These are phyloP conservation scores for Fulvia fulva DNA, from an alignment of 2,329 filamentous ascomycete species.

Conservation along the genomic window DNA sequence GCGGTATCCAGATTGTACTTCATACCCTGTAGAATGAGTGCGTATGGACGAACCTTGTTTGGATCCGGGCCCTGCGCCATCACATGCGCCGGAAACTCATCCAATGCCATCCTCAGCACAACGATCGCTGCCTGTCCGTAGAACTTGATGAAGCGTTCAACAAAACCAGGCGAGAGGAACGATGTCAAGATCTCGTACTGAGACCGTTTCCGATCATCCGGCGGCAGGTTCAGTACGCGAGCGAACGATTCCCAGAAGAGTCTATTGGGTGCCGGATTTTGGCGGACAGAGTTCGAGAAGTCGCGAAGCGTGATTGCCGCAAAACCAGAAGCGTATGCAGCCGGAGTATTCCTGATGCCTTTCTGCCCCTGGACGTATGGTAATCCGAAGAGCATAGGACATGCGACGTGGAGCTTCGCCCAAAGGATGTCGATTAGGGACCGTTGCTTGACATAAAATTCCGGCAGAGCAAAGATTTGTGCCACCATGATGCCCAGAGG, in stretches of 20 bases:
- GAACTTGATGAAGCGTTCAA: slow-evolving; percentile 71
- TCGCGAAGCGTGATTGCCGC: slow-evolving; percentile 78
- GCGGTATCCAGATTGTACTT: not conserved
- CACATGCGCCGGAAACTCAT: slow-evolving; percentile 11
- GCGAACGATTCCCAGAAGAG: slow-evolving; percentile 81
- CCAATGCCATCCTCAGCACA: slow-evolving; percentile 51
- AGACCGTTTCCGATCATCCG: slow-evolving; percentile 46
- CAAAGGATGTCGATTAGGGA: slow-evolving; percentile 80
- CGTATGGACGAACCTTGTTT: not conserved
- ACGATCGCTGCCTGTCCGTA: slow-evolving; percentile 75
- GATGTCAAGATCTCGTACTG: slow-evolving; percentile 50
- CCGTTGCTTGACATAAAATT: slow-evolving; percentile 58
- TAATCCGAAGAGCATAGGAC: slow-evolving; percentile 76
- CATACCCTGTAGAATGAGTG: not conserved
- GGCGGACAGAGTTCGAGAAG: slow-evolving; percentile 64
- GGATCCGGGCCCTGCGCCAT: not conserved
- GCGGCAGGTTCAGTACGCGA: slow-evolving; percentile 70
- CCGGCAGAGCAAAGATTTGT: slow-evolving; percentile 66
- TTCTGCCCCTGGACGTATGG: slow-evolving; percentile 53
- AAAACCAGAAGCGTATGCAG: slow-evolving; percentile 75
- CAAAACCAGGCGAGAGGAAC: slow-evolving; percentile 56
- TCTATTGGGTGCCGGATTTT: slow-evolving; percentile 70
- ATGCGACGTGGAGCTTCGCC: slow-evolving; percentile 75
- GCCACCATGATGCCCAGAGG: slow-evolving; percentile 74
- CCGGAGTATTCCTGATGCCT: slow-evolving; percentile 64